phyloP scores from a whole-genome alignment of 805 yeast genomes.

The Wickerhamiella alocasiicola region DNA sequence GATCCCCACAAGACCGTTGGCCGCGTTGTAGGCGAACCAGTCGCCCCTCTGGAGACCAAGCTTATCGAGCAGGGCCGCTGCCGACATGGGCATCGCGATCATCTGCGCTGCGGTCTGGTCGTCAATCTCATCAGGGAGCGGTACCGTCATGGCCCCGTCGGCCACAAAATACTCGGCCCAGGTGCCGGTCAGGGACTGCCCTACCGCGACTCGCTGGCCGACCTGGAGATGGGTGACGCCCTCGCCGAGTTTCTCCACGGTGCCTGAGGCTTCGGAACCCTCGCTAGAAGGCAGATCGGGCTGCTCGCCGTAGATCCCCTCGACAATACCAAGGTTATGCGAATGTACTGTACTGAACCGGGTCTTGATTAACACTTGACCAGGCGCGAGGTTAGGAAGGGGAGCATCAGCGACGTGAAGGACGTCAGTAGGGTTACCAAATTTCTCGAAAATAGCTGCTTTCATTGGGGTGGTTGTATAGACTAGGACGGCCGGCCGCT shows the following conservation, averaged over 20 bases:
- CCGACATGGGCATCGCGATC: constrained; percentile 9
- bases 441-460: constrained; percentile 7
- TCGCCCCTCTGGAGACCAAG: constrained; percentile 8
- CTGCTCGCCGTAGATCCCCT: constrained; percentile 6
- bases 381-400: constrained; percentile 4
- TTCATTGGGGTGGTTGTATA: no score
- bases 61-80: constrained; percentile 4
- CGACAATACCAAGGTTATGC: constrained; percentile 6
- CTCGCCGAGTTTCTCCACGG: constrained; percentile 6
- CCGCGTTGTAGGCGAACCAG: constrained; percentile 10
- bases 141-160: constrained; percentile 1
- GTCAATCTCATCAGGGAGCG: constrained; percentile 5
- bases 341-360: constrained; percentile 1
- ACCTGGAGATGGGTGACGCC: constrained; percentile 7
- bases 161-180: constrained; percentile 12
- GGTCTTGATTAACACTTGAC: constrained; percentile 8
- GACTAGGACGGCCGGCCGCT: no score
- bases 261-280: constrained; percentile 8
- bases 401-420: constrained; percentile 11
- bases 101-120: constrained; percentile 11
- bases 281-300: constrained; percentile 6
- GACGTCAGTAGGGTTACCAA: constrained; percentile 9
- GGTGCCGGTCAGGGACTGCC: constrained; percentile 5
- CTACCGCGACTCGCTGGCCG: constrained; percentile 9
- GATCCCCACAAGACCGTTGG: constrained; percentile 10